Conservation (phyloP, 306 rosid species). For the Acacia melanoxylon region DNA sequence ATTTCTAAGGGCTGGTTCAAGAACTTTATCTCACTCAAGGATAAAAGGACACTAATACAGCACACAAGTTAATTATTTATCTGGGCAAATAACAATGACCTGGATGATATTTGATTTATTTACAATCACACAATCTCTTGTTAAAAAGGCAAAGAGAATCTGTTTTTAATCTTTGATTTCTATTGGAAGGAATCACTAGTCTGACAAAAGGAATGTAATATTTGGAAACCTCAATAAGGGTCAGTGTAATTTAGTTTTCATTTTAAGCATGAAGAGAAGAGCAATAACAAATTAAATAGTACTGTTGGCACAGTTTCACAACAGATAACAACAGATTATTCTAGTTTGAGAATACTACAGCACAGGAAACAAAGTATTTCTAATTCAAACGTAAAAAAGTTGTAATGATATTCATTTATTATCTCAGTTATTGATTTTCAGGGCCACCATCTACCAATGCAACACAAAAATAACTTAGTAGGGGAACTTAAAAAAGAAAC, state of each 20-base stretch:
- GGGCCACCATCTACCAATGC: slow-evolving; percentile 1
- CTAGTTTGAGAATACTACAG: not conserved
- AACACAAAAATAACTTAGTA: slow-evolving; percentile 1
- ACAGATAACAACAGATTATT: slow-evolving; percentile 10
- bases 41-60: not conserved
- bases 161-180: not conserved
- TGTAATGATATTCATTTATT: not conserved
- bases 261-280: slow-evolving; percentile 3
- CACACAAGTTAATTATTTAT: not conserved
- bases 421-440: not conserved
- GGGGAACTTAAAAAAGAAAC: not conserved
- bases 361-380: not conserved
- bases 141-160: not conserved
- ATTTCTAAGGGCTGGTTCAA: not conserved
- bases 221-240: not conserved
- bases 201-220: not conserved
- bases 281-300: not conserved
- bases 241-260: not conserved
- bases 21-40: slow-evolving; percentile 17
- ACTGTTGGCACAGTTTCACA: not conserved
- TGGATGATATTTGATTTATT: not conserved
- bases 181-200: not conserved
- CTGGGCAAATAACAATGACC: not conserved
- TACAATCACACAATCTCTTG: not conserved
- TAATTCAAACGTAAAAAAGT: slow-evolving; percentile 14